phyloP scores from a whole-genome alignment of 345 rosid genomes.

The Bruguiera sexangula region DNA sequence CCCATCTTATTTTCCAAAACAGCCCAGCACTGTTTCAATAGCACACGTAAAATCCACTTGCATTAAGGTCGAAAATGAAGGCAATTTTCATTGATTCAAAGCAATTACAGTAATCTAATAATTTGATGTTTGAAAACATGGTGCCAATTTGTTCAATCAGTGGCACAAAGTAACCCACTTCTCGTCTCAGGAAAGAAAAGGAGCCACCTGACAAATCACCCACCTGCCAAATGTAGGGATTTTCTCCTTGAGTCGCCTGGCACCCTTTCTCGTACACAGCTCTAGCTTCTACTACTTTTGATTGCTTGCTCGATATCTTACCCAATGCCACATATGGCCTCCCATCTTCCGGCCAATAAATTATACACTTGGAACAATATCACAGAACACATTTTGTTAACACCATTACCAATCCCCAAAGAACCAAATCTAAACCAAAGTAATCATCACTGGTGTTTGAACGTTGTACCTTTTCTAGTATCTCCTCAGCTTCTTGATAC shows the following conservation, averaged over 20 bases:
- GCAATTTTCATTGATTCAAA: background rate
- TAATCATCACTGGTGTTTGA: background rate
- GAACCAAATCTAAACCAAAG: background rate
- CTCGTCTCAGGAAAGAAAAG: too few species aligned
- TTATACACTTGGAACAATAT: conserved; percentile 58
- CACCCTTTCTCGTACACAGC: conserved; percentile 79
- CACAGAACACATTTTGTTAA: conserved; percentile 8
- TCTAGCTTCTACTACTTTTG: conserved; percentile 59
- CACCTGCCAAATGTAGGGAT: conserved; percentile 98
- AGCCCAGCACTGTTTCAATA: conserved; percentile 87
- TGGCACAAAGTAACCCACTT: too few species aligned
- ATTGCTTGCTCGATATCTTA: conserved; percentile 73
- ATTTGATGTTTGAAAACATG: background rate
- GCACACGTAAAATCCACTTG: conserved; percentile 14
- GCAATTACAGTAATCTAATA: background rate
- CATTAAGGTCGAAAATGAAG: conserved; percentile 1
- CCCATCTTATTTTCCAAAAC: conserved; percentile 83
- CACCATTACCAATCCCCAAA: background rate
- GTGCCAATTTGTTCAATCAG: too few species aligned
- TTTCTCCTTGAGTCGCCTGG: conserved; percentile 95
- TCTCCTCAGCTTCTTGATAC: conserved; percentile 62
- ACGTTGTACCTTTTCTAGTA: conserved; percentile 63
- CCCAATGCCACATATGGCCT: conserved; percentile 84
- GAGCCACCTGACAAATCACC: background rate
- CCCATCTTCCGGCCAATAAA: conserved; percentile 96